Conservation (phyloP, 164 flowering plant species). For the Berberis vulgaris region DNA sequence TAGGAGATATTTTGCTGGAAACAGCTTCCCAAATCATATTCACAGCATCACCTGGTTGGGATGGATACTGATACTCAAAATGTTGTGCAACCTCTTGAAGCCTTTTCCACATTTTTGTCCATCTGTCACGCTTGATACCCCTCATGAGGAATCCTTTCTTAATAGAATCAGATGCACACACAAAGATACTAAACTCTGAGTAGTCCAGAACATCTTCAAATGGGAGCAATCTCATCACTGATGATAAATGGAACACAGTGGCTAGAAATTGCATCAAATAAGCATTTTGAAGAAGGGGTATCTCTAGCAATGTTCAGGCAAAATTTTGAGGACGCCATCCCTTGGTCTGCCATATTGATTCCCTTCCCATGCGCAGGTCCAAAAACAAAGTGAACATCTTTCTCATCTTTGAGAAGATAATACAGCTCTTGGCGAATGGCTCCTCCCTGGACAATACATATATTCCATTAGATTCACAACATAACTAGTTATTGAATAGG, state of each 20-base stretch:
- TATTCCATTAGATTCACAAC: constrained; percentile 1
- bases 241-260: not conserved
- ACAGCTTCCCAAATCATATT: constrained; percentile 1
- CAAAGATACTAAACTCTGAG: not conserved
- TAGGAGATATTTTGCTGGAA: not conserved
- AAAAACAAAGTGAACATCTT: not conserved
- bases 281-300: not conserved
- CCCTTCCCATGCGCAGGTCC: not conserved
- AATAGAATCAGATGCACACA: not conserved
- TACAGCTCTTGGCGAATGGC: not conserved
- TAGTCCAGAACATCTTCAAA: not conserved
- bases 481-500: not conserved
- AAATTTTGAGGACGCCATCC: not conserved
- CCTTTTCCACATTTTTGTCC: not conserved
- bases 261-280: not conserved
- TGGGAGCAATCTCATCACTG: not conserved
- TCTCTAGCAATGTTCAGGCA: constrained; percentile 1
- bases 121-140: not conserved
- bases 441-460: not conserved
- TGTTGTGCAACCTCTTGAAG: not conserved
- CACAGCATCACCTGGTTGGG: not conserved
- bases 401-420: constrained; percentile 3
- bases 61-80: constrained; percentile 3
- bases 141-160: constrained; percentile 1
- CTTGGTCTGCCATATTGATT: not conserved